These are phyloP conservation scores for Kodamaea sp. DNA, from an alignment of 1,139 yeast species.

Conservation along the genomic window DNA sequence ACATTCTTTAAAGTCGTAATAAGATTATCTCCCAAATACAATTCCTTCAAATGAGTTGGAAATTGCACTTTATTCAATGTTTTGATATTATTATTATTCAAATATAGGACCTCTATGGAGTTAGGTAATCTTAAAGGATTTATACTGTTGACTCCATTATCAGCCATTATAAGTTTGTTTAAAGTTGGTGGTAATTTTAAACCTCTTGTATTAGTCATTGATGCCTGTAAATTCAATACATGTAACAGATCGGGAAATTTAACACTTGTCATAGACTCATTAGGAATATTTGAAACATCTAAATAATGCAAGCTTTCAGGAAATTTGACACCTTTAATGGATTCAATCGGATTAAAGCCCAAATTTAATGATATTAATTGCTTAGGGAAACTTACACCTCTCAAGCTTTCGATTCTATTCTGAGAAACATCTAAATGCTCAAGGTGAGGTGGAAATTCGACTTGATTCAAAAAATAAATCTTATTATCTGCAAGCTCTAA, in stretches of 20 bases:
- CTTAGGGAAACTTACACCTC: slow-evolving; percentile 40
- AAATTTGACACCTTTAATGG: slow-evolving; percentile 39
- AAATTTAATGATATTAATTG: slow-evolving; percentile 30
- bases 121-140: slow-evolving; percentile 46
- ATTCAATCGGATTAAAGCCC: slow-evolving; percentile 43
- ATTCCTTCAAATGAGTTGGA: slow-evolving; percentile 33
- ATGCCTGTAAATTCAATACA: slow-evolving; percentile 39
- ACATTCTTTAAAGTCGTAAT: slow-evolving; percentile 47
- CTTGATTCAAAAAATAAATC: slow-evolving; percentile 39
- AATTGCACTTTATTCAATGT: slow-evolving; percentile 44
- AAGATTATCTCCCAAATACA: slow-evolving; percentile 42
- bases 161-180: slow-evolving; percentile 32
- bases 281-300: slow-evolving; percentile 44
- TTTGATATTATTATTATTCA: slow-evolving; percentile 42
- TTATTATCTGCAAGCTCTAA: slow-evolving; percentile 38
- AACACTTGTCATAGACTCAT: slow-evolving; percentile 48
- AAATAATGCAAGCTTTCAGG: slow-evolving; percentile 37
- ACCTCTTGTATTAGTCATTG: slow-evolving; percentile 48
- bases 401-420: slow-evolving; percentile 39
- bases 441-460: slow-evolving; percentile 36
- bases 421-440: slow-evolving; percentile 36
- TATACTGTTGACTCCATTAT: slow-evolving; percentile 45
- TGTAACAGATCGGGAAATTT: slow-evolving; percentile 42
- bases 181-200: slow-evolving; percentile 37
- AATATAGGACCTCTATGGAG: slow-evolving; percentile 34